Evolutionary conservation across 768 basidiomycete species (phyloP), one percentile per base, ranked within the genome.

Genomic region (Atractiella rhizophila): DNA sequence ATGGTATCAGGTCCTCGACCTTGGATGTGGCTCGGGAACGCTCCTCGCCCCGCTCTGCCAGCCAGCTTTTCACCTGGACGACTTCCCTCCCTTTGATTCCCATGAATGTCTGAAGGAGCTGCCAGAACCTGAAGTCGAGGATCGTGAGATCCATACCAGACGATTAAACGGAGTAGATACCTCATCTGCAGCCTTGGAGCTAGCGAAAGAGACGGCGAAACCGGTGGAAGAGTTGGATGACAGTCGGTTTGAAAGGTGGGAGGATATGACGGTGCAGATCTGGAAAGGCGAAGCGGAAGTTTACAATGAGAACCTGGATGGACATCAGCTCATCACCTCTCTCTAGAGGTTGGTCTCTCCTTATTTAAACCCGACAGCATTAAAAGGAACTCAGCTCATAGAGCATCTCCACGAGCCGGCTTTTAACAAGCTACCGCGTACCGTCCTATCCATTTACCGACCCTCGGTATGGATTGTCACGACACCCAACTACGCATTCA

Each of bases 11-110:
- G 64, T 83, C 6, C 61, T 82, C 35, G 81, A 86, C 51, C 62
- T 81, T 21, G 81, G 81, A 4, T 86, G 81, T 50, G 81, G 81
- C 29, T 71, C 78, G 57, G 81, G 81, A 18, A 63, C 71, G 28
- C 64, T 85, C 7, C 67, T 85, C 12, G 56, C 63, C 0, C 66
- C 71, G 9, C 68, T 86, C 10, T 68, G 69, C 48, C 72, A 76
- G 51, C 74, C 81, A 0, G 70, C 80, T 1, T 71, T 74, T 1
- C 76, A 75, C 69, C 66, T 74, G 20, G 47, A 62, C n/a, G 48
- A 31, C 55, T 68, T 54, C 1, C 41, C 28, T 28, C 16, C 64
- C n/a, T n/a, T n/a, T n/a, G n/a, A n/a, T n/a, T n/a, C n/a, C n/a
- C n/a, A n/a, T n/a, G n/a, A n/a, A n/a, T n/a, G n/a, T n/a, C n/a